Conservation (phyloP, 2,329 filamentous ascomycete species). For the Claviceps lovelessii region DNA sequence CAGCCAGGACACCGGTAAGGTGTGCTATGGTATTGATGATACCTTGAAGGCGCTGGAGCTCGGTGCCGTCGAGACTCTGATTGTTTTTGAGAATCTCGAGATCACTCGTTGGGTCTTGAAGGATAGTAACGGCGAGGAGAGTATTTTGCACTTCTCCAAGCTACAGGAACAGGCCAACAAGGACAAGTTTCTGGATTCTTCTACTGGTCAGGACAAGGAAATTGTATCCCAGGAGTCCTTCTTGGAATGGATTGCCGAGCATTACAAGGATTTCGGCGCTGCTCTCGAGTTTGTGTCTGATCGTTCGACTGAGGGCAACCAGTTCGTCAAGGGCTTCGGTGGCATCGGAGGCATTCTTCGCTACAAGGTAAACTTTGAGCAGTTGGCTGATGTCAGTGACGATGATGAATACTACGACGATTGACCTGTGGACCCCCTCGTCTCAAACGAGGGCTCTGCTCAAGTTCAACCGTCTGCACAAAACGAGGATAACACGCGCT, state of each 20-base stretch:
- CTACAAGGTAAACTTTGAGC: slow-evolving; percentile 99
- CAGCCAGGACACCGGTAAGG: slow-evolving; percentile 87
- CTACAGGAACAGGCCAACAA: slow-evolving; percentile 55
- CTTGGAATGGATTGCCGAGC: slow-evolving; percentile 98
- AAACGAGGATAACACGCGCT: slow-evolving; percentile 27
- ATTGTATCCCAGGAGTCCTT: slow-evolving; percentile 75
- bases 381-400: slow-evolving; percentile 84
- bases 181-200: slow-evolving; percentile 83
- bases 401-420: slow-evolving; percentile 90
- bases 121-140: slow-evolving; percentile 55
- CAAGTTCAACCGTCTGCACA: slow-evolving; percentile 40
- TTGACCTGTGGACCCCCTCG: slow-evolving; percentile 87
- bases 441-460: slow-evolving; percentile 69
- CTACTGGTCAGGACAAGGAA: slow-evolving; percentile 96
- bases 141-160: slow-evolving; percentile 80
- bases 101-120: slow-evolving; percentile 86
- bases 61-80: slow-evolving; percentile 84
- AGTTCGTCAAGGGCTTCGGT: slow-evolving; percentile 99
- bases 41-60: slow-evolving; percentile 93
- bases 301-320: slow-evolving; percentile 93
- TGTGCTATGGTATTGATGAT: slow-evolving; percentile 97
- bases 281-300: slow-evolving; percentile 95
- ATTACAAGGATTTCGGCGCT: slow-evolving; percentile 96
- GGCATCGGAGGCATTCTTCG: slow-evolving; percentile 93
- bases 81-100: slow-evolving; percentile 95